Conservation (phyloP, 345 rosid genomes). For the Lagerstroemia speciosa region DNA sequence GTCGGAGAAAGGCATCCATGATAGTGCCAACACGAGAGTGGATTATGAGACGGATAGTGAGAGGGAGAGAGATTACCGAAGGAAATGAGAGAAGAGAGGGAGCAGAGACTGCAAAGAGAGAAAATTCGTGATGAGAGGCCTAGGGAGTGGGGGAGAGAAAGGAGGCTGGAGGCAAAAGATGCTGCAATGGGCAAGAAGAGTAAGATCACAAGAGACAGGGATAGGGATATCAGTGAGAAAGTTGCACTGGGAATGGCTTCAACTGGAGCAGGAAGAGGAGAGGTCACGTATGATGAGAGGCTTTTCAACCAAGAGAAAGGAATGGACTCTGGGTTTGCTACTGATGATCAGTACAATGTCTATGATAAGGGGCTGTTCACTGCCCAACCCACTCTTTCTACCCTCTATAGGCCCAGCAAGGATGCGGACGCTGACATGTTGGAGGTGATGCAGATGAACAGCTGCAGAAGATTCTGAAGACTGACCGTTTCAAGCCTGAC, state of each 20-base stretch:
- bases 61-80: constrained; percentile 29
- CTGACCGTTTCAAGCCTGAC: constrained; percentile 82
- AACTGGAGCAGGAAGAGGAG: constrained; percentile 69
- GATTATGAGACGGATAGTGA: constrained; percentile 56
- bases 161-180: constrained; percentile 25
- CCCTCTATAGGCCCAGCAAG: constrained; percentile 74
- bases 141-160: constrained; percentile 59
- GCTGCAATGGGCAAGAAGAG: constrained; percentile 97
- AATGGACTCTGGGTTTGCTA: constrained; percentile 89
- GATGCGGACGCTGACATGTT: constrained; percentile 66
- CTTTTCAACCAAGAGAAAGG: constrained; percentile 96
- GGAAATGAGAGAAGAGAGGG: constrained; percentile 71
- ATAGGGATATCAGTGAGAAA: constrained; percentile 7
- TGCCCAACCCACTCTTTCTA: constrained; percentile 86
- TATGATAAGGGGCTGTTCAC: constrained; percentile 83
- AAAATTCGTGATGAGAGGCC: constrained; percentile 94
- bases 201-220: constrained; percentile 67
- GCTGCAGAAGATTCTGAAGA: constrained; percentile 68
- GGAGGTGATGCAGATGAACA: constrained; percentile 81
- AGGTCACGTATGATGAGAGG: constrained; percentile 88
- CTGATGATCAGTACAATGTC: constrained; percentile 86
- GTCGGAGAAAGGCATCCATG: constrained; percentile 37
- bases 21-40: constrained; percentile 42
- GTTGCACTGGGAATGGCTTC: constrained; percentile 98
- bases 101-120: constrained; percentile 67